phyloP scores from a whole-genome alignment of 2,329 filamentous ascomycete genomes.

The Hortaea sp. region DNA sequence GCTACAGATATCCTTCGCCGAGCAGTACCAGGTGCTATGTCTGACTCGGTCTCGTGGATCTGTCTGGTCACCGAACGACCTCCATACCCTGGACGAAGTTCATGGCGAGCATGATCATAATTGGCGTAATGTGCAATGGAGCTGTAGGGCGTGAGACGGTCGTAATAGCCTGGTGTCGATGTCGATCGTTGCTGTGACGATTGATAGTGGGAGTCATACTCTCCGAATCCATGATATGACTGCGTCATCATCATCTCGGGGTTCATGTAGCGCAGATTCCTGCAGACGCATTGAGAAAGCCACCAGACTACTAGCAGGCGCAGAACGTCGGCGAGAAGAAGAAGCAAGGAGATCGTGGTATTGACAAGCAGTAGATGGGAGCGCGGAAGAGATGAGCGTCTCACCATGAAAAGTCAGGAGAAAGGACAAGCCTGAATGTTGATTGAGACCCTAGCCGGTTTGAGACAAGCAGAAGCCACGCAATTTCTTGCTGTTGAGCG shows the following conservation, averaged over 20 bases:
- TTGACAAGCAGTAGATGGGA: too few species aligned
- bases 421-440: background rate
- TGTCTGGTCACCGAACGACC: conserved; percentile 12
- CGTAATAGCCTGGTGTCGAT: conserved; percentile 15
- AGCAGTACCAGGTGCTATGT: conserved; percentile 26
- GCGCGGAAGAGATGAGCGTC: too few species aligned
- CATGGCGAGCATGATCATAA: conserved; percentile 16
- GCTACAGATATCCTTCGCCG: conserved; percentile 46
- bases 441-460: background rate
- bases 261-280: conserved; percentile 5
- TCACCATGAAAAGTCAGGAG: background rate
- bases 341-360: background rate
- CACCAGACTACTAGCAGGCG: conserved; percentile 2
- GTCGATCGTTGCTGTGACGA: conserved; percentile 11
- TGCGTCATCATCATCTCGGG: conserved; percentile 22
- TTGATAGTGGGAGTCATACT: conserved; percentile 16
- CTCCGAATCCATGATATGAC: conserved; percentile 17
- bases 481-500: background rate
- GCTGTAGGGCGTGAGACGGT: conserved; percentile 9
- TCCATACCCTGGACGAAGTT: conserved; percentile 14
- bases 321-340: background rate
- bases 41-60: conserved; percentile 24
- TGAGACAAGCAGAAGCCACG: background rate
- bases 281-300: conserved; percentile 8
- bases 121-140: conserved; percentile 12